Percentiles rank a stretch among this genome's conserved stretches.
phyloP scores from a whole-genome alignment of 139 green algal genomes.

The Ulvella scutata region DNA sequence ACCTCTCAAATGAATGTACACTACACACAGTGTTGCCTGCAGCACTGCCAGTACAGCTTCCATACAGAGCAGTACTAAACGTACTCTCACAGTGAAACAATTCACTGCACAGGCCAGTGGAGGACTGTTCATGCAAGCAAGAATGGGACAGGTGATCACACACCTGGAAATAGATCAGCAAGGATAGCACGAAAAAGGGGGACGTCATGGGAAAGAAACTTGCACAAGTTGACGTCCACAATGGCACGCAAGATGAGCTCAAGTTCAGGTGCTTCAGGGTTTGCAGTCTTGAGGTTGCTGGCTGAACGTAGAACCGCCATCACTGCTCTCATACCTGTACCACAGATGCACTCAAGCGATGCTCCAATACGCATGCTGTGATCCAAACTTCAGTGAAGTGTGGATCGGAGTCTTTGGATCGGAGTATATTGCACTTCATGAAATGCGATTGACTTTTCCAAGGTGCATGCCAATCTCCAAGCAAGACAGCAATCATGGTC shows the following conservation, averaged over 20 bases:
- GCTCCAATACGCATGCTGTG: background rate
- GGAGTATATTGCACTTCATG: too few species aligned
- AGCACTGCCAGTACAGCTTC: background rate
- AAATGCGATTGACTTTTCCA: too few species aligned
- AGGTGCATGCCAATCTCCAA: too few species aligned
- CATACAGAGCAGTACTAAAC: background rate
- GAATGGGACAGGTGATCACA: background rate
- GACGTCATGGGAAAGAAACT: conserved; percentile 70
- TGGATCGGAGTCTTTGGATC: too few species aligned
- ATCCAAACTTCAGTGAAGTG: too few species aligned
- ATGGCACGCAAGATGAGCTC: conserved; percentile 60
- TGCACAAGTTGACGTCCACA: conserved; percentile 68
- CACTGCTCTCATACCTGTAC: conserved; percentile 50
- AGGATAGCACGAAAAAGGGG: conserved; percentile 62
- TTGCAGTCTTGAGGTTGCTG: conserved; percentile 21
- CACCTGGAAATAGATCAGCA: conserved; percentile 52
- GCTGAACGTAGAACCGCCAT: conserved; percentile 61
- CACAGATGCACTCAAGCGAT: background rate
- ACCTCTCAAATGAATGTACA: background rate
- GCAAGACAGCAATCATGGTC: too few species aligned
- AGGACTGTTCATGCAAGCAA: background rate
- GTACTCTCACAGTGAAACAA: too few species aligned
- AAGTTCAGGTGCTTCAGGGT: conserved; percentile 43
- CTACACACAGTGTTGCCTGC: background rate
- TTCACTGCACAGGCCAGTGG: background rate